phyloP scores from a whole-genome alignment of 176 grass and related monocot genomes.

The Oryza rufipogon region DNA sequence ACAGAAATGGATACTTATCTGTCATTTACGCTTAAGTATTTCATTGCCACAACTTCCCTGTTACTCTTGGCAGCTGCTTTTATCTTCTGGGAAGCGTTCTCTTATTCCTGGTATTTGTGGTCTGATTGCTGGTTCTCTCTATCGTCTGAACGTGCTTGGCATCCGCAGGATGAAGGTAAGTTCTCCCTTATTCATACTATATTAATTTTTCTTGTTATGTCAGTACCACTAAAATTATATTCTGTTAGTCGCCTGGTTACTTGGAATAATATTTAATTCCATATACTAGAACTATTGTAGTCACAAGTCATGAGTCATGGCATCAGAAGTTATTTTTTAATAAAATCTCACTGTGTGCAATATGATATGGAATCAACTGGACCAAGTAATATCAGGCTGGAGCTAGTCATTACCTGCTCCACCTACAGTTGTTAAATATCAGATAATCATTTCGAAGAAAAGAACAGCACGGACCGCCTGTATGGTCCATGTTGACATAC shows the following conservation, averaged over 20 bases:
- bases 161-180: slow-evolving; percentile 69
- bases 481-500: slow-evolving; percentile 13
- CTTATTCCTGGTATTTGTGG: slow-evolving; percentile 92
- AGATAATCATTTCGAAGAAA: background rate
- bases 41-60: slow-evolving; percentile 9
- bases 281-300: slow-evolving; percentile 23
- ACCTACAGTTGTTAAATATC: background rate
- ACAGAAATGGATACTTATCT: slow-evolving; percentile 42
- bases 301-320: background rate
- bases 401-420: slow-evolving; percentile 19
- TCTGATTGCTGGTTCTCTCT: slow-evolving; percentile 77
- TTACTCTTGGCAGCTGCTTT: slow-evolving; percentile 73
- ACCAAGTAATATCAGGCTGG: slow-evolving; percentile 28
- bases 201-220: background rate
- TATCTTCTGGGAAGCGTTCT: slow-evolving; percentile 84
- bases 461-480: background rate
- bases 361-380: slow-evolving; percentile 31
- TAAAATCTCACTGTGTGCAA: slow-evolving; percentile 12
- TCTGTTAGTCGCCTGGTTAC: slow-evolving; percentile 1
- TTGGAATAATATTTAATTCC: slow-evolving; percentile 18
- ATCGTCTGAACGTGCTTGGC: slow-evolving; percentile 74
- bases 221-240: slow-evolving; percentile 6
- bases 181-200: background rate
- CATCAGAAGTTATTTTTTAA: slow-evolving; percentile 5
- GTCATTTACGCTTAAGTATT: slow-evolving; percentile 25